Conservation (phyloP, 2,329 filamentous ascomycete species). For the Eutypella sp. region DNA sequence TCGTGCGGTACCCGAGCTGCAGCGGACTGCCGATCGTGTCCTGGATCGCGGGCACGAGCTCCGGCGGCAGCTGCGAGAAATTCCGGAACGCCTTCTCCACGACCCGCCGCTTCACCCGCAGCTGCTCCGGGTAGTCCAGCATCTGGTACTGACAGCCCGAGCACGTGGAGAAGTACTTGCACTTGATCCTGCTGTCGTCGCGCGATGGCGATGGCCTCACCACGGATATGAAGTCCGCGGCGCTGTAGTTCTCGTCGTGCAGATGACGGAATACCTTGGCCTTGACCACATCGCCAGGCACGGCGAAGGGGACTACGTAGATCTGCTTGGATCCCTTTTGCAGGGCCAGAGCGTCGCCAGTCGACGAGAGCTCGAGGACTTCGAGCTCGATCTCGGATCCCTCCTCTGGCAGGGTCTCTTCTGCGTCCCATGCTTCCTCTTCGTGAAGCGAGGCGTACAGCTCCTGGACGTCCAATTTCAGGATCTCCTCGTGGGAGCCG, state of each 20-base stretch:
- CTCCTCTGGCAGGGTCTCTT: conserved; percentile 51
- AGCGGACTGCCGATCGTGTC: conserved; percentile 88
- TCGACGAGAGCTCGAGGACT: conserved; percentile 81
- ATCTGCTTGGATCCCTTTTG: conserved; percentile 60
- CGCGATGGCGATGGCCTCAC: conserved; percentile 67
- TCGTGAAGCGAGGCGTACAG: conserved; percentile 40
- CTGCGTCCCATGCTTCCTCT: conserved; percentile 12
- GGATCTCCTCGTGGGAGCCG: conserved; percentile 62
- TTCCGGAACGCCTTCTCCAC: conserved; percentile 89
- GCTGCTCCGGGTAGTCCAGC: conserved; percentile 82
- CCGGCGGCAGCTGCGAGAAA: conserved; percentile 77
- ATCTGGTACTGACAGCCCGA: conserved; percentile 97
- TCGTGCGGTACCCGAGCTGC: conserved; percentile 92
- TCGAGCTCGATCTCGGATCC: conserved; percentile 76
- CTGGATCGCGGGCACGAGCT: conserved; percentile 67
- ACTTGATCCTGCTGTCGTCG: conserved; percentile 71
- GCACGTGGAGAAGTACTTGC: conserved; percentile 82
- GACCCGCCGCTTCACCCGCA: conserved; percentile 76
- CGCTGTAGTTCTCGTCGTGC: conserved; percentile 59
- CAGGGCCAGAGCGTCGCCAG: conserved; percentile 81
- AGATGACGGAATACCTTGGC: conserved; percentile 76
- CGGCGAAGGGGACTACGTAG: conserved; percentile 83
- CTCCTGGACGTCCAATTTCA: conserved; percentile 57
- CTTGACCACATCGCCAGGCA: conserved; percentile 76
- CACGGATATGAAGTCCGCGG: conserved; percentile 79